Base-by-base conservation (phyloP, 202 grass and related monocot genomes). In the Musa balbisiana region DNA sequence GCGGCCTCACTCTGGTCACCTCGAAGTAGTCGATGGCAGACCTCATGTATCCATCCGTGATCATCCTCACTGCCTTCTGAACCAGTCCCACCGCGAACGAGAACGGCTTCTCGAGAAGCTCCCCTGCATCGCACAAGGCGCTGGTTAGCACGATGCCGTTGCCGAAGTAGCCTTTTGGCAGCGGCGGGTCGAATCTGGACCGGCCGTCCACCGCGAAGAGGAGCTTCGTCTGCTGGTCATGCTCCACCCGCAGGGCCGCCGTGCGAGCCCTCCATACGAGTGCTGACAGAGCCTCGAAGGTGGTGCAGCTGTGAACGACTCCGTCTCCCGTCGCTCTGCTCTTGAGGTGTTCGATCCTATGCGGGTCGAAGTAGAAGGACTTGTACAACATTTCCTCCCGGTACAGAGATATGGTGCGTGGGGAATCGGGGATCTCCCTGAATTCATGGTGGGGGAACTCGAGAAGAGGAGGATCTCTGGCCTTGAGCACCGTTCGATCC, bases 11-110 rank as follows among this genome's bases (percentile, higher is more conserved):
- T 51, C 87, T 83, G 21, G 81, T 90, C 65, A 76, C 82, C 78
- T 93, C 91, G 76, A 93, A 90, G 77, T 90, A 93, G 81, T 93
- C 91, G 67, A 93, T 84, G 1, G 91, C 91, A 9, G 87, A 93
- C 64, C 91, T 56, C 74, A 93, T 88, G 87, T 93, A 93, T 14
- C 12, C 68, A 73, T 90, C 81, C 0, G 70, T 86, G 13, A 88
- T 85, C 25, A 78, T 81, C 58, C 53, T 82, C 9, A 78, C 86
- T 9, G 87, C 91, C 20, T 49, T 26, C 78, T 83, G 91, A 52
- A 93, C 78, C 49, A 93, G 82, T 21, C 67, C 21, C 19, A 79
- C 85, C 1, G 81, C 80, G 52, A 68, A 87, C 0, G 58, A 50
- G 69, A 71, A 56, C 23, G 82, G 27, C 58, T 64, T 62, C 70